These are phyloP conservation scores for Populus davidiana DNA, from an alignment of 345 rosid species.

Conservation along the genomic window DNA sequence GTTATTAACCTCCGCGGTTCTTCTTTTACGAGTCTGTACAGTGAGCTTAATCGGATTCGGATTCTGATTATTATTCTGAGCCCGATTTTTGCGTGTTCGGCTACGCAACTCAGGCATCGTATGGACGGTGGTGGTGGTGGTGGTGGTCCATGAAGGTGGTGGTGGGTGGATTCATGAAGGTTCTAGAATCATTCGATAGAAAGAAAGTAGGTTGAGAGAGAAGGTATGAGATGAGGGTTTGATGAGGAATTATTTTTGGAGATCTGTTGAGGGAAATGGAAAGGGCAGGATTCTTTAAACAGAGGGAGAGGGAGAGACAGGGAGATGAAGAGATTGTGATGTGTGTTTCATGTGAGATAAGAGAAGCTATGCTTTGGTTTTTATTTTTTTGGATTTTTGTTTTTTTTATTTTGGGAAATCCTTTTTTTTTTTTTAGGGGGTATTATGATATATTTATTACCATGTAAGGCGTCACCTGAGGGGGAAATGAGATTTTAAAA, in stretches of 20 bases:
- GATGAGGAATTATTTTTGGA: constrained; percentile 9
- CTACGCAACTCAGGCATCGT: constrained; percentile 56
- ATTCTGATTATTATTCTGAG: constrained; percentile 30
- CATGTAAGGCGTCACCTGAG: background rate
- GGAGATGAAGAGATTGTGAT: background rate
- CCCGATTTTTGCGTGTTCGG: constrained; percentile 42
- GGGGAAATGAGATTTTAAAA: too few relatives aligned
- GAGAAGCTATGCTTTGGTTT: background rate
- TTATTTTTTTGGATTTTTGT: background rate
- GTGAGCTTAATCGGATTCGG: constrained; percentile 25
- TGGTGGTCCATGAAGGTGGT: constrained; percentile 18
- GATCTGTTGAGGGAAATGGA: constrained; percentile 44
- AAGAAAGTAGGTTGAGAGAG: background rate
- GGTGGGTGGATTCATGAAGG: constrained; percentile 27
- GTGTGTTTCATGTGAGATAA: background rate
- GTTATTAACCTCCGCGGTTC: constrained; percentile 9
- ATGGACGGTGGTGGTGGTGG: constrained; percentile 3
- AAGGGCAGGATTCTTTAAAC: background rate
- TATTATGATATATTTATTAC: background rate
- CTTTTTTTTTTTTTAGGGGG: background rate
- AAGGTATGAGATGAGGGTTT: constrained; percentile 23
- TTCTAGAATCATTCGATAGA: constrained; percentile 33
- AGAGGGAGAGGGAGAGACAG: background rate
- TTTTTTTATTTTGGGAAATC: background rate
- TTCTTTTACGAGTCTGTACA: constrained; percentile 24